A percentile compares a stretch with the other conserved stretches of the same genome.
Evolutionary conservation across 495 filamentous ascomycete species (phyloP).

Genomic region (Penicillium canariense): DNA sequence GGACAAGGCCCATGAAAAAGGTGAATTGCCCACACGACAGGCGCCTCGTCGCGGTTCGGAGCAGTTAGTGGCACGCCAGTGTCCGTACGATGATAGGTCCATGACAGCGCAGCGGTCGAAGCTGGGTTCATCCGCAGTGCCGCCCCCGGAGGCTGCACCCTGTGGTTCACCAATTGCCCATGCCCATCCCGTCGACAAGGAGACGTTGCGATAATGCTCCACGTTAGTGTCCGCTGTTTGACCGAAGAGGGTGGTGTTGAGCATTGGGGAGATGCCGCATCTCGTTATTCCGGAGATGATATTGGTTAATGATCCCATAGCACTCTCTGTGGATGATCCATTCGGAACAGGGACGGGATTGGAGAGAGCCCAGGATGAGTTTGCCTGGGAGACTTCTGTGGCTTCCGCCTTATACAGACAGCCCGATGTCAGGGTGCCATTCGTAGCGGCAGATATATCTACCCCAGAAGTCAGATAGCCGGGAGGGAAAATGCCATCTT

Average conservation of each 20-base stretch:
- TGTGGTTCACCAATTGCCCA: constrained; percentile 56
- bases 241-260: constrained; percentile 55
- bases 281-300: constrained; percentile 43
- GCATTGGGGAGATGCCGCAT: constrained; percentile 58
- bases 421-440: constrained; percentile 43
- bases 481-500: constrained; percentile 43
- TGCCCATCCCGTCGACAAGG: constrained; percentile 54
- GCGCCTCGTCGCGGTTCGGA: constrained; percentile 45
- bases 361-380: constrained; percentile 58
- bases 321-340: constrained; percentile 31
- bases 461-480: constrained; percentile 34
- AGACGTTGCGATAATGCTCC: constrained; percentile 49
- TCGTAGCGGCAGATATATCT: constrained; percentile 21
- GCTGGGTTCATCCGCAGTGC: constrained; percentile 19
- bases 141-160: constrained; percentile 32
- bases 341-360: constrained; percentile 28
- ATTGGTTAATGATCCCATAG: constrained; percentile 29
- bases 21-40: constrained; percentile 49
- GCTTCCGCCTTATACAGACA: constrained; percentile 50
- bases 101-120: constrained; percentile 53
- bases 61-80: constrained; percentile 58
- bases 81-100: constrained; percentile 43
- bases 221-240: constrained; percentile 47
- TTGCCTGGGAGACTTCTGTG: constrained; percentile 39
- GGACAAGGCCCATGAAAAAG: constrained; percentile 57